Base-by-base conservation (phyloP, 129 eudicot genomes). In the Calendula officinalis region DNA sequence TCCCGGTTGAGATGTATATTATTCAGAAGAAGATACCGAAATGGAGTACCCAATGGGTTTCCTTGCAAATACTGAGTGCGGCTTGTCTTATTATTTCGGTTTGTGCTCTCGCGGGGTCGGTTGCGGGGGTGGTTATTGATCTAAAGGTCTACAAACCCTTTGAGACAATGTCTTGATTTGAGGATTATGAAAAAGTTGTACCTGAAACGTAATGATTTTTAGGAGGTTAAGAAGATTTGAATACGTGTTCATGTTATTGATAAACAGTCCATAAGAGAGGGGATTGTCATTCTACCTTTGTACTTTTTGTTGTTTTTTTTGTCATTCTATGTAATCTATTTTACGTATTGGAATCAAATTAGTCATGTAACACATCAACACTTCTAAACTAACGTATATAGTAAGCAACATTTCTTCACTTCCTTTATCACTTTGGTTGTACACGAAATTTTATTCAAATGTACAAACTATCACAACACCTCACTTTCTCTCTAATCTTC, bases 1-100 rank as follows among this genome's bases (percentile, higher is more conserved):
- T 78, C 75, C 98, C 98, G 0, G 98, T 92, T 3, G 96, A 92
- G 51, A 92, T 92, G 98, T 92, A 92, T 79, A 92, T 92, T 7
- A 78, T 52, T 66, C 95, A 85, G 60, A 88, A 89, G 80, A 86
- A 80, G 78, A 88, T 94, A 33, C 90, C 87, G 5, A 94, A 83
- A 55, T 94, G 99, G 99, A 88, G 97, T 38, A 73, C 87, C 0
- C 83, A 76, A 54, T 94, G 99, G 99, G 38, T 94, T 3, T 61
- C 85, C 8, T 64, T 94, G 3, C 99, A 94, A 48, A 83, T 85
- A 49, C 56, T 94, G 2, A 94, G 99, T 41, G 68, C 43, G 12
- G 90, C 94, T 53, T 94, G 99, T 53, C 64, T 94, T 1, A 70
- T 85, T 8, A 83, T 94, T 6, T 75, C 97, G 0, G 51, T 94